A percentile compares a stretch with the other conserved stretches of the same genome.
These are phyloP conservation scores for Wallacemonas sp. DNA, from an alignment of 208 protist genomes.

Conservation along the genomic window DNA sequence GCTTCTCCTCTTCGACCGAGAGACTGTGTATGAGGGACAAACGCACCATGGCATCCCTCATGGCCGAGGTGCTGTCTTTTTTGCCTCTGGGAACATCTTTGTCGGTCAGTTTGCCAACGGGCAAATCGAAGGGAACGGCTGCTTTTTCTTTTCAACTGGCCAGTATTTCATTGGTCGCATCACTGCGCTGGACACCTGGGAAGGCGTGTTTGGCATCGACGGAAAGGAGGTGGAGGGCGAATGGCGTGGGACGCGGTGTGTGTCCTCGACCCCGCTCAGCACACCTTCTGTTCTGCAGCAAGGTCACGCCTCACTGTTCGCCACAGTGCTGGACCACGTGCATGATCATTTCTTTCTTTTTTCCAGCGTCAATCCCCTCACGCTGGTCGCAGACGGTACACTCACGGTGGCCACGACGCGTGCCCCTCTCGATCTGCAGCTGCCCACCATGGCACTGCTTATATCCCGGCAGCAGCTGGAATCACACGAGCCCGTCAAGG, in stretches of 20 bases:
- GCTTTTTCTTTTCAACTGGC: constrained; percentile 55
- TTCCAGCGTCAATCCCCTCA: background rate
- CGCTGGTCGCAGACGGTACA: background rate
- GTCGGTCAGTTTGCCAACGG: constrained; percentile 53
- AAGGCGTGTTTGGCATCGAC: constrained; percentile 36
- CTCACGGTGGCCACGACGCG: background rate
- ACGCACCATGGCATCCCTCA: constrained; percentile 41
- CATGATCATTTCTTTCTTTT: constrained; percentile 27
- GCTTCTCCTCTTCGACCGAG: constrained; percentile 15
- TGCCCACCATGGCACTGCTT: constrained; percentile 5
- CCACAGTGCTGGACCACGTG: constrained; percentile 37
- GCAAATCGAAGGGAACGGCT: constrained; percentile 53
- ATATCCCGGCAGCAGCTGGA: constrained; percentile 5
- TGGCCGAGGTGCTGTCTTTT: constrained; percentile 61
- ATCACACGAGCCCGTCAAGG: constrained; percentile 4
- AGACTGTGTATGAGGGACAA: constrained; percentile 61
- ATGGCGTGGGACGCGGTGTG: constrained; percentile 37
- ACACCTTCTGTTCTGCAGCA: constrained; percentile 27
- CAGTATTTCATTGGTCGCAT: constrained; percentile 61
- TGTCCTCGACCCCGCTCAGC: constrained; percentile 24
- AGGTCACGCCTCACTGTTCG: constrained; percentile 41
- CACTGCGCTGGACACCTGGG: constrained; percentile 29
- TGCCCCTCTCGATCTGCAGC: background rate
- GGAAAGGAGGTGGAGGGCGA: constrained; percentile 31
- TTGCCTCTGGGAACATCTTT: constrained; percentile 62